Percentiles rank a stretch among this genome's conserved stretches.
These are phyloP conservation scores for Euphrasia arctica DNA, from an alignment of 305 asterid genomes.

Conservation along the genomic window DNA sequence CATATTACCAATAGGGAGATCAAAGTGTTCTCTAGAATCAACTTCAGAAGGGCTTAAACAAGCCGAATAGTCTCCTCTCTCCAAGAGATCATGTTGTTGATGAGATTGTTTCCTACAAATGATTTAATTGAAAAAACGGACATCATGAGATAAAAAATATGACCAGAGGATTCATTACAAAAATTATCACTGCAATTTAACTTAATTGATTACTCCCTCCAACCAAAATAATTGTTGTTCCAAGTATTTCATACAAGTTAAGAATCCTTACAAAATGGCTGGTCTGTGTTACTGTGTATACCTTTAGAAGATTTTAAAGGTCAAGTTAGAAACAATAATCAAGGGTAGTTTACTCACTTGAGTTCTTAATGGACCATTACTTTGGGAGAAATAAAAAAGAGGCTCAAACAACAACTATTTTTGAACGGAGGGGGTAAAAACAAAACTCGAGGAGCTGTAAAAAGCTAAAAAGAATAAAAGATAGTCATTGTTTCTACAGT, in stretches of 20 bases:
- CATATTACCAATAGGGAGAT: constrained; percentile 59
- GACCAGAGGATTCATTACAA: neutral
- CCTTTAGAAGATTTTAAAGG: neutral
- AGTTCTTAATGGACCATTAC: no score
- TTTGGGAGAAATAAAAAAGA: no score
- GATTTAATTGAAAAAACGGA: constrained; percentile 17
- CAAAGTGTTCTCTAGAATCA: constrained; percentile 58
- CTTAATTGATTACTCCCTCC: no score
- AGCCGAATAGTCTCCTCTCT: constrained; percentile 32
- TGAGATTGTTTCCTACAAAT: constrained; percentile 43
- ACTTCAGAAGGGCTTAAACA: constrained; percentile 59
- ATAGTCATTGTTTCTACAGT: no score
- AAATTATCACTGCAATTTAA: neutral
- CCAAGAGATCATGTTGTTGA: constrained; percentile 52
- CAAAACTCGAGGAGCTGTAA: neutral
- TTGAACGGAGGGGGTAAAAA: neutral
- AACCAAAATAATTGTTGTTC: no score
- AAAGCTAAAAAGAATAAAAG: neutral
- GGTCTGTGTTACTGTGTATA: neutral
- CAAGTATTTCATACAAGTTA: no score
- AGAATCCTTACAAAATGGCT: no score
- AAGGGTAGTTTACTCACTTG: no score
- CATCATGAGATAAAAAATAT: constrained; percentile 6
- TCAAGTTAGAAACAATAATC: neutral
- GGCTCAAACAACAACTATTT: neutral